A percentile compares a stretch with the other conserved stretches of the same genome.
These are phyloP conservation scores for Williopsis jadinii DNA, from an alignment of 1,139 yeast genomes.

Conservation along the genomic window DNA sequence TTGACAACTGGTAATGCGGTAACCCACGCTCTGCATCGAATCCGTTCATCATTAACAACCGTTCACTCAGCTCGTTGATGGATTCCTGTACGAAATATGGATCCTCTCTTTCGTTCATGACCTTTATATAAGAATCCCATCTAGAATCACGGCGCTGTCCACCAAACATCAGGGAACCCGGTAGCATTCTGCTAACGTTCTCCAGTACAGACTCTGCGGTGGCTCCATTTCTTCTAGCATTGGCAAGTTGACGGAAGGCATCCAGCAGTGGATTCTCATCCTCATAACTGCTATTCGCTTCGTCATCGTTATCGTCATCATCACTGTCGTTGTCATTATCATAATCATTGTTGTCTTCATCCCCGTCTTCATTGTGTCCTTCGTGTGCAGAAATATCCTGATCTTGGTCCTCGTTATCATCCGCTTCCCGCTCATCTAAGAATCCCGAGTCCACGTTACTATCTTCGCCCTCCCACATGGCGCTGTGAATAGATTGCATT, in stretches of 20 bases:
- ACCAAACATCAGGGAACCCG: constrained; percentile 32
- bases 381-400: constrained; percentile 22
- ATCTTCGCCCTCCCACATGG: neutral
- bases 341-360: constrained; percentile 18
- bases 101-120: constrained; percentile 32
- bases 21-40: constrained; percentile 55
- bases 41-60: constrained; percentile 62
- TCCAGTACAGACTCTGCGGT: constrained; percentile 17
- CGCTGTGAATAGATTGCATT: constrained; percentile 3
- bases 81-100: constrained; percentile 48
- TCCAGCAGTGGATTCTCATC: constrained; percentile 9
- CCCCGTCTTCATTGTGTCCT: constrained; percentile 22
- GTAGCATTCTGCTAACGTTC: constrained; percentile 26
- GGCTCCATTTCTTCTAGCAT: constrained; percentile 4
- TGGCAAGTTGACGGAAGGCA: constrained; percentile 19
- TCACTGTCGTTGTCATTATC: constrained; percentile 22
- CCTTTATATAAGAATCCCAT: constrained; percentile 32
- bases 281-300: constrained; percentile 5
- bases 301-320: constrained; percentile 22
- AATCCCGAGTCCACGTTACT: no score
- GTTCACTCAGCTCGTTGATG: constrained; percentile 55
- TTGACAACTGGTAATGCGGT: constrained; percentile 54
- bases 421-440: constrained; percentile 1
- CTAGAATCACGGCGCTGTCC: constrained; percentile 28
- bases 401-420: constrained; percentile 20